These are phyloP conservation scores for Starmerella apis DNA, from an alignment of 805 yeast species.

Conservation along the genomic window DNA sequence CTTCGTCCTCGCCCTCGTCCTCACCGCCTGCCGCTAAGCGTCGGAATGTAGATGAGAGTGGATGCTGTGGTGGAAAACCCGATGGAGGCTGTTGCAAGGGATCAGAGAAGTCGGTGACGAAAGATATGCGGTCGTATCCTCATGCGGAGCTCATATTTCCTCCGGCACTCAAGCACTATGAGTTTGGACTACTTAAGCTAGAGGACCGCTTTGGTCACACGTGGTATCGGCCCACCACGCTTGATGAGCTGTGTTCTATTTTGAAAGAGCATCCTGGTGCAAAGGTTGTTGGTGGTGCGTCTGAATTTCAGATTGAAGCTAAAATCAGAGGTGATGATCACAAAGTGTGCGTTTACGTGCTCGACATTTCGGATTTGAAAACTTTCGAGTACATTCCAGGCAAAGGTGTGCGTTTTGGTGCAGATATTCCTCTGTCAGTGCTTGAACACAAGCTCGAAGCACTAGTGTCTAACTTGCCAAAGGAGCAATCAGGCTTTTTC, in stretches of 20 bases:
- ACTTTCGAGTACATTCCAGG: conserved; percentile 33
- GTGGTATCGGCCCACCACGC: conserved; percentile 40
- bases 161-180: conserved; percentile 29
- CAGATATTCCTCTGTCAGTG: conserved; percentile 35
- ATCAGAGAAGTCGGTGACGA: not conserved
- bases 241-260: conserved; percentile 33
- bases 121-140: conserved; percentile 32
- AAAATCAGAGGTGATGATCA: conserved; percentile 38
- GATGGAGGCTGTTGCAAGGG: conserved; percentile 1
- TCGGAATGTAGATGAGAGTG: conserved; percentile 2
- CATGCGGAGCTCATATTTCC: conserved; percentile 38
- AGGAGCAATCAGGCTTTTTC: conserved; percentile 32
- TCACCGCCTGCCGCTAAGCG: conserved; percentile 1
- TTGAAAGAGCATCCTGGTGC: conserved; percentile 32
- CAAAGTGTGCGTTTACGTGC: conserved; percentile 35
- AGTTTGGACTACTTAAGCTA: conserved; percentile 28
- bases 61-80: not conserved
- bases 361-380: conserved; percentile 37
- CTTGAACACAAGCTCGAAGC: conserved; percentile 34
- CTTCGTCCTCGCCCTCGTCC: not conserved
- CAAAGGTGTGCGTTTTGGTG: conserved; percentile 37
- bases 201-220: conserved; percentile 35
- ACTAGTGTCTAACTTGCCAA: conserved; percentile 24
- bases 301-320: conserved; percentile 41
- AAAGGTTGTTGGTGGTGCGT: conserved; percentile 40